Base-by-base conservation (phyloP, 768 basidiomycete genomes). In the Lyophyllum shimeji region DNA sequence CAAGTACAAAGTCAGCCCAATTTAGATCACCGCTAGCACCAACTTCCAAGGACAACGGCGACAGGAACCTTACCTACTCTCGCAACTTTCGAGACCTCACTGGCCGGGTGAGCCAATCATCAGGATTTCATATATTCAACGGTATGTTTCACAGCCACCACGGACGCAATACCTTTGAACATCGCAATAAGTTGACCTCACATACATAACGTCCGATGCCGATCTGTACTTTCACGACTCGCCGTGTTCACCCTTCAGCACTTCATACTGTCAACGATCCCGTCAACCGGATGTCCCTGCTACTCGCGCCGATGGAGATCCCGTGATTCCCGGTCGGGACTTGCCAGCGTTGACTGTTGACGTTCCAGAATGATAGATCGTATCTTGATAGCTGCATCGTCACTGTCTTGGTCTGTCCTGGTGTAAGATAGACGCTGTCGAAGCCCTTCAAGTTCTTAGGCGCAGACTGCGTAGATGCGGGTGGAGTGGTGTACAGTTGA, bases 381-480 rank as follows among this genome's bases (percentile, higher is more conserved):
- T 80, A 80, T 20, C 81, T 74, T 4, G 79, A 76, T 20, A 84
- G 71, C 46, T 74, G 61, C 59, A 83, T 65, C 7, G 75, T 75
- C n/a, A 82, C 80, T 2, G 66, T 74, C 52, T 70, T 73, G 25
- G 75, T 77, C 58, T 79, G 71, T 9, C 78, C 79, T 0, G 78
- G 75, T 0, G 61, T 62, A 49, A 82, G 66, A 60, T 70, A 78
- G 31, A 83, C 63, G 49, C 75, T 77, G 62, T 83, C 81, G 59
- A 85, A 85, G 15, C 83, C 83, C 65, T 82, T 82, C 51, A 85
- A 69, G 45, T 73, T 75, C 58, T 72, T 72, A 0, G 84, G 83
- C 3, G 83, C 78, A 2, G 75, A 71, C 13, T 75, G 67, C 0
- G 82, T 73, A 3, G 78, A 76, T 7, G 78, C 63, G 7, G 83